Base-by-base conservation (phyloP, 345 rosid genomes). In the Melaleuca alternifolia region DNA sequence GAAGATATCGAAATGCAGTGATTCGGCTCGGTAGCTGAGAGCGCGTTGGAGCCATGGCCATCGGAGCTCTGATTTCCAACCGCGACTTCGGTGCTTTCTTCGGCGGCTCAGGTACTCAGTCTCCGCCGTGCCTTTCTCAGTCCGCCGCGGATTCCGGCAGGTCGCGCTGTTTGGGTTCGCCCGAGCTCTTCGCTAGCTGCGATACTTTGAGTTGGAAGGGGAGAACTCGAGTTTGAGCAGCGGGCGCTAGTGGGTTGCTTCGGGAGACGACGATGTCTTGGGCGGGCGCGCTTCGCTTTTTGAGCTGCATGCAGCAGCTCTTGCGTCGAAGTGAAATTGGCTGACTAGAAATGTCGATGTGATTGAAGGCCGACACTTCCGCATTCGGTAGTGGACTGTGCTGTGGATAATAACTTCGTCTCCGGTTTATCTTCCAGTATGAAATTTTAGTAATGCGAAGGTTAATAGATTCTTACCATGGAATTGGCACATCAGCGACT, bases 31-130 rank as follows among this genome's bases (percentile, higher is more conserved):
- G 56, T 9, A 18, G 28, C 54, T 26, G 65, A n/a, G 54, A 71
- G 15, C 21, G 56, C 52, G 86, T 20, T 50, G 75, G 5, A 28
- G 65, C 75, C 81, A 96, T 97, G 99, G 96, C 96, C 65, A 92
- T 95, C 85, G 97, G 98, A 87, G 90, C 95, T 87, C 91, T 97
- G 89, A 89, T 96, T 92, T 94, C 96, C 23, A 92, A 88, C 92
- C 92, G 94, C 88, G 91, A 90, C 91, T 93, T 93, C 41, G 93
- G 92, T 86, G 90, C 92, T 82, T 92, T 92, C 89, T 85, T 87
- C 90, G 91, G 91, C 90, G 91, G 91, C 87, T 93, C 95, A 91
- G 99, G 98, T 94, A 90, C 82, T 50, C 52, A 41, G 24, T 30
- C 37, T 15, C 51, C 51, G 51, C 37, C 41, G 23, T 57, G 50